These are phyloP conservation scores for Verbena officinalis DNA, from an alignment of 257 asterid species.

Conservation along the genomic window DNA sequence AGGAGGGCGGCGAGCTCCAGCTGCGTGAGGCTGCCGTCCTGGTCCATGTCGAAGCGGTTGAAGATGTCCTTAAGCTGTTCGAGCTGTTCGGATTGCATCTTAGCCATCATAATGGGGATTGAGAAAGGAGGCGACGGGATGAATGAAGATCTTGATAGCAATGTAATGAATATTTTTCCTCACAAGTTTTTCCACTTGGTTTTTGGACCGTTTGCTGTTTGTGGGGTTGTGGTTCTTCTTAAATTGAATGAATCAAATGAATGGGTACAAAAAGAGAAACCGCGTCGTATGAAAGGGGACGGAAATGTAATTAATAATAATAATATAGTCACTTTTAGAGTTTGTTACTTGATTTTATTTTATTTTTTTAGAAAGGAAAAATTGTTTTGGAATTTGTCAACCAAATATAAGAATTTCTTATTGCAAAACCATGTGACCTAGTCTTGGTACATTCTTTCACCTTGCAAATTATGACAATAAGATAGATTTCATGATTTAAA, in stretches of 20 bases:
- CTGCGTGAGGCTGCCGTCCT: conserved; percentile 90
- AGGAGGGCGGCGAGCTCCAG: conserved; percentile 86
- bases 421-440: conserved; percentile 13
- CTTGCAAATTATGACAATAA: too few relatives aligned
- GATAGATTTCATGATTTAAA: too few relatives aligned
- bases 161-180: not conserved
- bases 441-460: conserved; percentile 9
- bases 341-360: too few relatives aligned
- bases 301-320: too few relatives aligned
- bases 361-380: too few relatives aligned
- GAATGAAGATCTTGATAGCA: too few relatives aligned
- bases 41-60: conserved; percentile 88
- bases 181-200: conserved; percentile 15
- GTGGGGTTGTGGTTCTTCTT: conserved; percentile 28
- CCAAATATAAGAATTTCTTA: not conserved
- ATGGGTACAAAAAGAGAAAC: conserved; percentile 21
- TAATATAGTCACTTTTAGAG: too few relatives aligned
- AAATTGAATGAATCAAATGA: not conserved
- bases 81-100: conserved; percentile 53
- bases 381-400: not conserved
- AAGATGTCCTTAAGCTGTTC: conserved; percentile 68
- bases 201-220: conserved; percentile 16
- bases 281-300: conserved; percentile 31
- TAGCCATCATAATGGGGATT: conserved; percentile 40
- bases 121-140: not conserved